Conservation (phyloP, 1,284 basidiomycete genomes). For the Moesziomyces antarcticus region DNA sequence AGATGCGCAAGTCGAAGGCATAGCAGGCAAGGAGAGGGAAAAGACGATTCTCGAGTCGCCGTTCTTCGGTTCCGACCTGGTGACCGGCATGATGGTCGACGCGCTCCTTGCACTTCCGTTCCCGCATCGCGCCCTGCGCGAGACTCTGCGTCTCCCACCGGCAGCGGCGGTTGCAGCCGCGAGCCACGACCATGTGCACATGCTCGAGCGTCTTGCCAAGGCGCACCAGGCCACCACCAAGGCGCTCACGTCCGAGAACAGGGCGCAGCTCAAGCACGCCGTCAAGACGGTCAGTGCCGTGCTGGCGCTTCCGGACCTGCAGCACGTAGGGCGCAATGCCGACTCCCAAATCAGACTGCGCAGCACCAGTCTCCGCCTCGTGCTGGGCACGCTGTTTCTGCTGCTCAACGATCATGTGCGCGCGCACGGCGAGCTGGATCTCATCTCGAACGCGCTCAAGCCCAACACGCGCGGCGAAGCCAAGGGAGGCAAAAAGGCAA, state of each 20-base stretch:
- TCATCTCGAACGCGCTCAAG: slow-evolving; percentile 36
- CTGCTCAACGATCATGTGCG: slow-evolving; percentile 21
- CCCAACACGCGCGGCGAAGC: slow-evolving; percentile 6
- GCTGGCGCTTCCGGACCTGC: slow-evolving; percentile 31
- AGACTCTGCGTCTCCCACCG: slow-evolving; percentile 24
- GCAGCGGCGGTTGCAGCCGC: slow-evolving; percentile 14
- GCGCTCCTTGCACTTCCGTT: slow-evolving; percentile 35
- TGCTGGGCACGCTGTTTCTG: slow-evolving; percentile 25
- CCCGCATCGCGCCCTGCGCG: slow-evolving; percentile 32
- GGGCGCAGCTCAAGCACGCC: slow-evolving; percentile 25
- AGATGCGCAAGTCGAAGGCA: neutral
- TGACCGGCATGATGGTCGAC: slow-evolving; percentile 41
- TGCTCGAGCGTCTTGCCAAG: slow-evolving; percentile 24
- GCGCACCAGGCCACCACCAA: slow-evolving; percentile 19
- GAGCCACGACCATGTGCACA: slow-evolving; percentile 20
- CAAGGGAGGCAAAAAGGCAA: neutral
- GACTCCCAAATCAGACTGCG: slow-evolving; percentile 3
- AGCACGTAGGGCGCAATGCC: slow-evolving; percentile 9
- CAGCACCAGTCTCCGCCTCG: slow-evolving; percentile 25
- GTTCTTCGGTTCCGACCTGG: slow-evolving; percentile 45
- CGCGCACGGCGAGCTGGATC: slow-evolving; percentile 32
- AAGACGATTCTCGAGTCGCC: slow-evolving; percentile 47
- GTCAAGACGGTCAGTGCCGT: slow-evolving; percentile 28
- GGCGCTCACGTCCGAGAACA: slow-evolving; percentile 19
- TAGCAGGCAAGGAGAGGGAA: slow-evolving; percentile 16